phyloP scores from a whole-genome alignment of 345 rosid species.

The Nasturtium officinale region DNA sequence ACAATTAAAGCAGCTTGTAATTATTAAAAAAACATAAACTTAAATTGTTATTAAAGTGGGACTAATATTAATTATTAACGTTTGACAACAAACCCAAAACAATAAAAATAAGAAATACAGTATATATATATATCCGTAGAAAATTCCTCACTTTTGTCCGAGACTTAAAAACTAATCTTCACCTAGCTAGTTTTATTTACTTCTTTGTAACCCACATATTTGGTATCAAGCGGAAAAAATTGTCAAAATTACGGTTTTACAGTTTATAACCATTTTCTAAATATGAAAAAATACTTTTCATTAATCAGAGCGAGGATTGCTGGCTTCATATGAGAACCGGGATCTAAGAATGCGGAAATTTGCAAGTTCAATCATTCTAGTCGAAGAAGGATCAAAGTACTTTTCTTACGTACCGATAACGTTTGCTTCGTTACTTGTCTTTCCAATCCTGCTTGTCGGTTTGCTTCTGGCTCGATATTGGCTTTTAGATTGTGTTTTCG shows the following conservation, averaged over 20 bases:
- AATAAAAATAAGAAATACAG: not conserved
- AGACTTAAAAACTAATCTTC: not conserved
- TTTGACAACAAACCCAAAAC: not conserved
- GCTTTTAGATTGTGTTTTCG: not conserved
- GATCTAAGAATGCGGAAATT: not conserved
- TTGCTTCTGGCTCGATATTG: not conserved
- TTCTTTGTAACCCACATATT: not conserved
- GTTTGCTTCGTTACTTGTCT: not conserved
- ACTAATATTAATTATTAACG: no score
- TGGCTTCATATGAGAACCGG: not conserved
- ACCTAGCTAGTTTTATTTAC: not conserved
- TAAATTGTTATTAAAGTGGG: not conserved
- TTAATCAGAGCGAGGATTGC: not conserved
- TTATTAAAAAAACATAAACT: constrained; percentile 16
- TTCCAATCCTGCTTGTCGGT: constrained; percentile 1
- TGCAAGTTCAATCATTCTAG: not conserved
- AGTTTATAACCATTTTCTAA: not conserved
- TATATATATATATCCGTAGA: no score
- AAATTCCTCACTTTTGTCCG: not conserved
- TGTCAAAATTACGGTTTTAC: not conserved
- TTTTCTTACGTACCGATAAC: not conserved
- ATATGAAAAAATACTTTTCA: not conserved
- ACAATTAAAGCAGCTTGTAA: constrained; percentile 28
- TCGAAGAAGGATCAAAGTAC: not conserved
- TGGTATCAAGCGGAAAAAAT: not conserved